These are phyloP conservation scores for Ustilaginoidea virens DNA, from an alignment of 2,329 filamentous ascomycete species.

Conservation along the genomic window DNA sequence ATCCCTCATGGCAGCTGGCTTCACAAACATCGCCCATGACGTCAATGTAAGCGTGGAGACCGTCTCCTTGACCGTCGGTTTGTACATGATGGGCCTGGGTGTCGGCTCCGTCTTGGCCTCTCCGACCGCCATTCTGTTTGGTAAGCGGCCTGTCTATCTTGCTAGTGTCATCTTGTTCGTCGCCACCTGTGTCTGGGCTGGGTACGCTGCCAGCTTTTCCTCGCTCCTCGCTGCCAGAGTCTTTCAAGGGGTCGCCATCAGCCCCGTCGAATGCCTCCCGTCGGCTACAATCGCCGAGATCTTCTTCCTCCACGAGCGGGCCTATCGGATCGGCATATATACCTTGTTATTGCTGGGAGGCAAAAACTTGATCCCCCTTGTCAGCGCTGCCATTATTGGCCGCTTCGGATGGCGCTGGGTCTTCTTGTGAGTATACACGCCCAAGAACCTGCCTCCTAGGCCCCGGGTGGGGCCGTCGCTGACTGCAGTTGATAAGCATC, in stretches of 20 bases:
- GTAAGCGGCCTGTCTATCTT: constrained; percentile 84
- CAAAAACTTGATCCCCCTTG: constrained; percentile 78
- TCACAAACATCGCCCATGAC: constrained; percentile 57
- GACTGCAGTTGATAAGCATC: constrained; percentile 38
- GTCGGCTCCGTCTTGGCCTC: constrained; percentile 72
- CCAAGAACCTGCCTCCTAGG: too few relatives aligned
- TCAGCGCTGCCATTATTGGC: constrained; percentile 74
- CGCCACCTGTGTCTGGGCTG: constrained; percentile 67
- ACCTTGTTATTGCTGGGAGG: constrained; percentile 76
- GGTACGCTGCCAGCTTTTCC: constrained; percentile 61
- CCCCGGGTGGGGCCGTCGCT: background rate
- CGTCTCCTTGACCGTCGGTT: constrained; percentile 74
- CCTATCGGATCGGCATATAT: constrained; percentile 86
- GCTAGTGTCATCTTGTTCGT: constrained; percentile 64
- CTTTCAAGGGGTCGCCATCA: constrained; percentile 76
- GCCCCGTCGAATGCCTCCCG: constrained; percentile 80
- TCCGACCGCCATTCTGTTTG: constrained; percentile 79
- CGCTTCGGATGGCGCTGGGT: constrained; percentile 75
- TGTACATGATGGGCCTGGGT: constrained; percentile 90
- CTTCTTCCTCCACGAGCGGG: constrained; percentile 87
- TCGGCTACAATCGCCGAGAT: constrained; percentile 93
- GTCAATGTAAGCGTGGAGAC: constrained; percentile 51
- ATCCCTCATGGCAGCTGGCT: constrained; percentile 77
- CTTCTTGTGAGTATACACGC: constrained; percentile 52
- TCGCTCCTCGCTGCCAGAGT: constrained; percentile 72